Percentiles rank a stretch among this genome's conserved stretches.
These are phyloP conservation scores for Pichia terricola DNA, from an alignment of 1,139 yeast genomes.

Conservation along the genomic window DNA sequence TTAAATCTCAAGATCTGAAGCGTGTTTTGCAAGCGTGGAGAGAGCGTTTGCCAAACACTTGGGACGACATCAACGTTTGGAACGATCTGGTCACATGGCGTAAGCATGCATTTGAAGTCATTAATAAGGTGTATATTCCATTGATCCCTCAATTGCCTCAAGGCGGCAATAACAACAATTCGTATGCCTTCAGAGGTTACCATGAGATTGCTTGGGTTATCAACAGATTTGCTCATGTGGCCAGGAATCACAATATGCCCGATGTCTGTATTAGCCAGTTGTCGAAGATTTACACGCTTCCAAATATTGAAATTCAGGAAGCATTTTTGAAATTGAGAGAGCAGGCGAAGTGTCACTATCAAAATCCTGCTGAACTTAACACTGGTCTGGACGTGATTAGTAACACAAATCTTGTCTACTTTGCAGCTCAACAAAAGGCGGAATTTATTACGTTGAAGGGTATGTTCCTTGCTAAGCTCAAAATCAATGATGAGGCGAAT, in stretches of 20 bases:
- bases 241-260: conserved; percentile 92
- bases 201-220: conserved; percentile 99
- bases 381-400: conserved; percentile 96
- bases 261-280: conserved; percentile 92
- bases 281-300: conserved; percentile 88
- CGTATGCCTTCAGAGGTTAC: conserved; percentile 93
- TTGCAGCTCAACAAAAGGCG: conserved; percentile 95
- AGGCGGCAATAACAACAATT: conserved; percentile 49
- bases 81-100: conserved; percentile 97
- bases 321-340: conserved; percentile 92
- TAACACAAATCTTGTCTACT: conserved; percentile 89
- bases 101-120: conserved; percentile 96
- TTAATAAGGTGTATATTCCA: conserved; percentile 90
- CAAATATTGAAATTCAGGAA: conserved; percentile 96
- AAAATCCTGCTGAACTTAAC: conserved; percentile 74
- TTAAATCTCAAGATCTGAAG: conserved; percentile 87
- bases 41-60: conserved; percentile 86
- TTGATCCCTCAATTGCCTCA: conserved; percentile 81
- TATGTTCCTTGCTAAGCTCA: conserved; percentile 87
- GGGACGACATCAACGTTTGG: conserved; percentile 99
- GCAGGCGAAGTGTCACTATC: conserved; percentile 96
- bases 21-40: conserved; percentile 96
- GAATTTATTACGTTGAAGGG: conserved; percentile 96
- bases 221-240: conserved; percentile 96
- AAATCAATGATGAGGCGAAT: conserved; percentile 89